phyloP scores from a whole-genome alignment of 148 eudicot genomes.

The Diospyros lotus region DNA sequence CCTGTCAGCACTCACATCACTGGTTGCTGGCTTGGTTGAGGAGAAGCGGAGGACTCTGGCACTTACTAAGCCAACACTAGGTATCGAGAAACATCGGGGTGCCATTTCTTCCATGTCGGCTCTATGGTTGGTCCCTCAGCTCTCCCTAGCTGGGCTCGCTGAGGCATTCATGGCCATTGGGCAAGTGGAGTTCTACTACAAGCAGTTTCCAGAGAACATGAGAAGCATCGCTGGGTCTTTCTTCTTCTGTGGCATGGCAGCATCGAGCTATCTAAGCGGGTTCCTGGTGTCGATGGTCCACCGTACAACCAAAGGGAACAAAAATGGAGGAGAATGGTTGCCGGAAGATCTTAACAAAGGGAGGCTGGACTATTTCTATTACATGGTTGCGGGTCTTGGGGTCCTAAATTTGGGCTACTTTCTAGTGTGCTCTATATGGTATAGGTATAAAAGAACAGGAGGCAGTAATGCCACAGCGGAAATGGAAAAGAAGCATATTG shows the following conservation, averaged over 20 bases:
- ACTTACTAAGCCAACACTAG: constrained; percentile 41
- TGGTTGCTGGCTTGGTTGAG: constrained; percentile 61
- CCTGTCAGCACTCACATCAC: constrained; percentile 40
- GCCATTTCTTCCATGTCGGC: constrained; percentile 71
- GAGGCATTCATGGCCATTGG: constrained; percentile 69
- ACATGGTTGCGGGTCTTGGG: constrained; percentile 50
- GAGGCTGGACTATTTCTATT: constrained; percentile 59
- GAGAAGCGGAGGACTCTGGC: constrained; percentile 40
- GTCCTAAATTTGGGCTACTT: constrained; percentile 44
- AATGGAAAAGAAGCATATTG: constrained; percentile 18
- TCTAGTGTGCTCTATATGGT: constrained; percentile 53
- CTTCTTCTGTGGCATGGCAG: constrained; percentile 64
- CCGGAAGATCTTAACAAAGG: constrained; percentile 75
- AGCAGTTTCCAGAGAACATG: constrained; percentile 94
- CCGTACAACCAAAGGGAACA: constrained; percentile 27
- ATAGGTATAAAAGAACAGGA: constrained; percentile 53
- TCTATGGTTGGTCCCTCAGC: constrained; percentile 61
- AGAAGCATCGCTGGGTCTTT: constrained; percentile 75
- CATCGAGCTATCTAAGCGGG: constrained; percentile 54
- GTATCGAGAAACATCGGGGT: constrained; percentile 35
- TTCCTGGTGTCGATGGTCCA: constrained; percentile 63
- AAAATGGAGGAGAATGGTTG: constrained; percentile 47
- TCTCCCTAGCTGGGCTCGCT: constrained; percentile 53
- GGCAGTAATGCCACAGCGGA: constrained; percentile 13
- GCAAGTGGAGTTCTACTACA: constrained; percentile 80